Percentiles rank a stretch among this genome's conserved stretches.
phyloP scores from a whole-genome alignment of 805 yeast genomes.

The Starmerella vaccinii region DNA sequence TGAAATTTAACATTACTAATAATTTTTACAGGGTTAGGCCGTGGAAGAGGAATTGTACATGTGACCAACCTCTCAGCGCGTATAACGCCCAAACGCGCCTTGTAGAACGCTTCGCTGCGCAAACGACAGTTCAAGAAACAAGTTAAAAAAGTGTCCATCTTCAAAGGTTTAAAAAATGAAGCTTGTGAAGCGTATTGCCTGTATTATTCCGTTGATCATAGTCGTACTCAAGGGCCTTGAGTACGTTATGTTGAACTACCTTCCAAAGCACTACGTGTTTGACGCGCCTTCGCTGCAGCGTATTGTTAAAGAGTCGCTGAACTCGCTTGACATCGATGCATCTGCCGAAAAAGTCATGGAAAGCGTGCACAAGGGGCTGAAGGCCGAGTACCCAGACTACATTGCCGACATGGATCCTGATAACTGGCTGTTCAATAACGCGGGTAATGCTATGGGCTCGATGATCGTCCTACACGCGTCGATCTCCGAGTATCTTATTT shows the following conservation, averaged over 20 bases:
- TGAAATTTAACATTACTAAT: neutral
- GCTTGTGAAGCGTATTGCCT: constrained; percentile 10
- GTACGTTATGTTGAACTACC: constrained; percentile 30
- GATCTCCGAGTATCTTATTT: constrained; percentile 78
- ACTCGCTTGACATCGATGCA: constrained; percentile 40
- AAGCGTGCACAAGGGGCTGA: constrained; percentile 40
- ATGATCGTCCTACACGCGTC: constrained; percentile 95
- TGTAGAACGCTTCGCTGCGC: neutral
- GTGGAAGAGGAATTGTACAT: neutral
- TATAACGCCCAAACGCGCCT: constrained; percentile 7
- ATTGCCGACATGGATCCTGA: constrained; percentile 63
- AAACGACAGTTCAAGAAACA: neutral
- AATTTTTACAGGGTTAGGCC: neutral
- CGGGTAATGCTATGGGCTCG: constrained; percentile 94
- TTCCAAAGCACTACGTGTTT: constrained; percentile 62
- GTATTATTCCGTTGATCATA: constrained; percentile 18
- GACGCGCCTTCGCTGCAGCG: constrained; percentile 52
- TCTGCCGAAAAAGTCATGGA: constrained; percentile 23
- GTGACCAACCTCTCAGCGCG: neutral
- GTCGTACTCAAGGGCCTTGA: constrained; percentile 22
- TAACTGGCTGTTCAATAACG: constrained; percentile 94
- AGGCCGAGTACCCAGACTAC: constrained; percentile 57
- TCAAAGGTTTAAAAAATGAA: constrained; percentile 14
- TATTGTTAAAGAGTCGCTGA: constrained; percentile 48
- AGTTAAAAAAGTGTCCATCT: neutral